Conservation (phyloP, 1,284 basidiomycete species). For the Schizophyllum amplum region DNA sequence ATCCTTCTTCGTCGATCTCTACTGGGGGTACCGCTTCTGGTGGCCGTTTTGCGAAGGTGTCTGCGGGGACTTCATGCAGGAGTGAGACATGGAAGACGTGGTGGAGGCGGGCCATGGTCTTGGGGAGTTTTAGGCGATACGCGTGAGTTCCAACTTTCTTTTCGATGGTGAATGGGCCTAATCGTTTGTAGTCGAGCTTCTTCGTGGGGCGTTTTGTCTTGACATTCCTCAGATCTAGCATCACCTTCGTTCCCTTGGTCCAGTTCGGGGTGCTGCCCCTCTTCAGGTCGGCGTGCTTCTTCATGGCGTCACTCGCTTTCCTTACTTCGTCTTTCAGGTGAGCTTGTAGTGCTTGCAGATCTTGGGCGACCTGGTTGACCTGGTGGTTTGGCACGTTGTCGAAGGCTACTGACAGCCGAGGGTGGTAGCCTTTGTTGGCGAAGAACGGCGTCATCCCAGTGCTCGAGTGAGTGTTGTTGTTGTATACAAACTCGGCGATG, state of each 20-base stretch:
- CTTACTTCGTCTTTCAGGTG: too few species aligned
- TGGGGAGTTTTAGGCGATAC: slow-evolving; percentile 23
- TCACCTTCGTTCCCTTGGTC: too few species aligned
- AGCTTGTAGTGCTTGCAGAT: too few species aligned
- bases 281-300: too few species aligned
- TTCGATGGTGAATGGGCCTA: slow-evolving; percentile 30
- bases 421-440: slow-evolving; percentile 14
- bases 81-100: slow-evolving; percentile 34
- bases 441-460: slow-evolving; percentile 17
- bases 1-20: background rate
- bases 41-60: too few species aligned
- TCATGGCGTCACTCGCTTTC: too few species aligned
- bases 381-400: too few species aligned
- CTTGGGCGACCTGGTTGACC: too few species aligned
- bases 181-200: slow-evolving; percentile 22
- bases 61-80: slow-evolving; percentile 17
- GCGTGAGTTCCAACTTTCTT: slow-evolving; percentile 14
- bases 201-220: background rate
- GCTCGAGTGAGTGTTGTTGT: slow-evolving; percentile 18
- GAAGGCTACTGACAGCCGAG: background rate
- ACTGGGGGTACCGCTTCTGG: too few species aligned
- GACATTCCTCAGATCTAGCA: background rate
- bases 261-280: too few species aligned
- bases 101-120: slow-evolving; percentile 22
- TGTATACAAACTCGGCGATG: slow-evolving; percentile 24